Evolutionary conservation across 2,329 filamentous ascomycete genomes (phyloP).

Genomic region (Thermothelomyces thermophilus): DNA sequence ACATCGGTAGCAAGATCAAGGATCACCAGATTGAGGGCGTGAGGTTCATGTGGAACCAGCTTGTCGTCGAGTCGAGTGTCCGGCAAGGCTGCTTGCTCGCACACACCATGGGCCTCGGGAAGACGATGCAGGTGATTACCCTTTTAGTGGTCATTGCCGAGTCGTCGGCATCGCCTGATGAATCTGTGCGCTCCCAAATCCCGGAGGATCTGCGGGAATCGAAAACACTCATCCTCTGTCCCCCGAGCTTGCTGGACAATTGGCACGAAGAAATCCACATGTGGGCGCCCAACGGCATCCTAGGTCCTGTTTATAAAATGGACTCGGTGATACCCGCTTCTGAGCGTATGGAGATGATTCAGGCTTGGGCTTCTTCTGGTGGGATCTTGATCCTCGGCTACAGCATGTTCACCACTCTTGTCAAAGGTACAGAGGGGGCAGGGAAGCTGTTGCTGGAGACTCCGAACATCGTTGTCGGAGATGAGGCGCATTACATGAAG

Average conservation of each 20-base stretch:
- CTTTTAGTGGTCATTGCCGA: slow-evolving; percentile 69
- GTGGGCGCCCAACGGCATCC: slow-evolving; percentile 55
- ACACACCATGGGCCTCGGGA: slow-evolving; percentile 87
- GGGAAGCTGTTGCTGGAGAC: slow-evolving; percentile 45
- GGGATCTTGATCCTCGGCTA: slow-evolving; percentile 77
- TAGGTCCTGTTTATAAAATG: slow-evolving; percentile 54
- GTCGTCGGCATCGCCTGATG: slow-evolving; percentile 54
- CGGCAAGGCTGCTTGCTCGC: slow-evolving; percentile 74
- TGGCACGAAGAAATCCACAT: slow-evolving; percentile 71
- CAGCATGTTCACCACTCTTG: slow-evolving; percentile 50
- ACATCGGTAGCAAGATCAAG: slow-evolving; percentile 63
- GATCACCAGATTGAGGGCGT: slow-evolving; percentile 75
- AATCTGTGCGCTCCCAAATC: slow-evolving; percentile 56
- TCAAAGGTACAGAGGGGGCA: slow-evolving; percentile 31
- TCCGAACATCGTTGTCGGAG: slow-evolving; percentile 70
- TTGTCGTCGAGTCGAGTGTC: slow-evolving; percentile 53
- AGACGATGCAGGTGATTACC: slow-evolving; percentile 86
- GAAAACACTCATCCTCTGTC: slow-evolving; percentile 68
- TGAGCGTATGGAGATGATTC: slow-evolving; percentile 42
- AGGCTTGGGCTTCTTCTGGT: slow-evolving; percentile 55
- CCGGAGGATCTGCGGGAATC: slow-evolving; percentile 56
- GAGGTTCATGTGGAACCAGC: slow-evolving; percentile 81
- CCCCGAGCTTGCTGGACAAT: slow-evolving; percentile 68
- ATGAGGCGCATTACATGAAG: slow-evolving; percentile 80
- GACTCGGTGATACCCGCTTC: slow-evolving; percentile 30